Conservation (phyloP, 169 alveolate species). For the Cryptosporidium ubiquitum region DNA sequence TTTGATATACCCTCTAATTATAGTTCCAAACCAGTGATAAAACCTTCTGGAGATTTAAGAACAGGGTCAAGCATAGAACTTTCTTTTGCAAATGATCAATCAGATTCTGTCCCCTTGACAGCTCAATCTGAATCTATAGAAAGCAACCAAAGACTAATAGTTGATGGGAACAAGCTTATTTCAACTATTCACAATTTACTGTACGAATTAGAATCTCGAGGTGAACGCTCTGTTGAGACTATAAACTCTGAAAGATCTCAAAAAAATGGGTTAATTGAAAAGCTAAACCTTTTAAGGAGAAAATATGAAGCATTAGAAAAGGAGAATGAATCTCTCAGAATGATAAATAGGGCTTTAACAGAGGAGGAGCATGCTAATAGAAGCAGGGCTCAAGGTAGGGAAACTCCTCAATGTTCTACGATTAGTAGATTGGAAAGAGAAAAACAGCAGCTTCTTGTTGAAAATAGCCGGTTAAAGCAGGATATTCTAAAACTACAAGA, state of each 20-base stretch:
- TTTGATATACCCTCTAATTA: background rate
- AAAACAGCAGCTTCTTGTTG: slow-evolving; percentile 61
- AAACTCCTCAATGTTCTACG: background rate
- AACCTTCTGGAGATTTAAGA: background rate
- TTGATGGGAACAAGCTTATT: slow-evolving; percentile 60
- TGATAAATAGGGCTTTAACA: slow-evolving; percentile 1
- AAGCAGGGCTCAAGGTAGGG: background rate
- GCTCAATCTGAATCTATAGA: slow-evolving; percentile 1
- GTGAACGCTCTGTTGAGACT: slow-evolving; percentile 37
- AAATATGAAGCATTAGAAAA: slow-evolving; percentile 36
- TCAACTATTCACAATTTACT: slow-evolving; percentile 57
- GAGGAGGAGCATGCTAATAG: slow-evolving; percentile 32
- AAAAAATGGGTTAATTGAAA: slow-evolving; percentile 48
- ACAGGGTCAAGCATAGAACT: slow-evolving; percentile 16
- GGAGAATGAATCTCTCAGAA: slow-evolving; percentile 53
- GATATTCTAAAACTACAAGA: slow-evolving; percentile 58
- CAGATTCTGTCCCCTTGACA: background rate
- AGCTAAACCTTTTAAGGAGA: slow-evolving; percentile 12
- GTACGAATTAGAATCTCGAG: slow-evolving; percentile 63
- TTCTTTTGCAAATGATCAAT: slow-evolving; percentile 13
- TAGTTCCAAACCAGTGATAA: background rate
- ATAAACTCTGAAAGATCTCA: slow-evolving; percentile 61
- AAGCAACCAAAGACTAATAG: slow-evolving; percentile 36
- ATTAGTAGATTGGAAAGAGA: slow-evolving; percentile 51
- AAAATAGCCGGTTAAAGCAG: slow-evolving; percentile 48